Conservation (phyloP, 345 rosid species). For the Arabidopsis suecica region DNA sequence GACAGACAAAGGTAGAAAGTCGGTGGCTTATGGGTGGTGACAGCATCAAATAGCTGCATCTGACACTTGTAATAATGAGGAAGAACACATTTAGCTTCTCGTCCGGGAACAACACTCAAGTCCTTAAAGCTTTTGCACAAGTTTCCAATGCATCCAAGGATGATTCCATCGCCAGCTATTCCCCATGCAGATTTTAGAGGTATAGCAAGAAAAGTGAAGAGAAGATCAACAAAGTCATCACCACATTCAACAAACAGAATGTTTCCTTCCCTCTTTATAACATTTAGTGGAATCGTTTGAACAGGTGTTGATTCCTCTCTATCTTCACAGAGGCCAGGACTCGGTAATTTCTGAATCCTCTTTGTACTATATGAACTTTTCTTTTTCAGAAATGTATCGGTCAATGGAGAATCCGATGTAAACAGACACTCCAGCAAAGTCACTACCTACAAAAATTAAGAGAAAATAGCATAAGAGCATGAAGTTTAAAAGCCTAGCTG, state of each 20-base stretch:
- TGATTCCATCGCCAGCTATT: neutral
- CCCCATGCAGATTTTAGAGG: neutral
- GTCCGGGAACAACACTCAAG: neutral
- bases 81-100: slow-evolving; percentile 9
- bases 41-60: neutral
- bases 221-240: slow-evolving; percentile 11
- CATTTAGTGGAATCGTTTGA: neutral
- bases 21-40: neutral
- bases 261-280: neutral
- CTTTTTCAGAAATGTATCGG: slow-evolving; percentile 2
- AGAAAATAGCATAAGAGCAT: neutral
- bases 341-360: neutral
- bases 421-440: slow-evolving; percentile 1
- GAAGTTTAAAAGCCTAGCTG: neutral
- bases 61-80: slow-evolving; percentile 12
- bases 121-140: neutral
- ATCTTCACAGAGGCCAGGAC: neutral
- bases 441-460: neutral
- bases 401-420: neutral
- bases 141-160: slow-evolving; percentile 10
- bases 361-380: neutral
- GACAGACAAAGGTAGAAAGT: too few species aligned
- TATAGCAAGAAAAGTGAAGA: slow-evolving; percentile 4
- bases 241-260: slow-evolving; percentile 9
- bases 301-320: neutral